Evolutionary conservation across 495 filamentous ascomycete species (phyloP).

Genomic region (Hypoxylon fragiforme): DNA sequence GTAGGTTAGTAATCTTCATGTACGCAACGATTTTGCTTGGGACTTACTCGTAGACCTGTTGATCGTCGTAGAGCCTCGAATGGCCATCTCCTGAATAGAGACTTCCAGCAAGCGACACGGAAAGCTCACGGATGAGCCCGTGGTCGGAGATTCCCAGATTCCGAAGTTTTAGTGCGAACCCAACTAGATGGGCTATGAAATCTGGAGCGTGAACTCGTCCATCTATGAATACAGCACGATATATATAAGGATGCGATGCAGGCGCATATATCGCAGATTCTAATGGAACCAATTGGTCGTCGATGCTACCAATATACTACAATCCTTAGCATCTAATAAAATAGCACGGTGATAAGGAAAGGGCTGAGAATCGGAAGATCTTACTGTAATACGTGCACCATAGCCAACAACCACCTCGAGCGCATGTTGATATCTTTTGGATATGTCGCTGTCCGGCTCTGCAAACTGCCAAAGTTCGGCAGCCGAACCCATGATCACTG

Average conservation of each 20-base stretch:
- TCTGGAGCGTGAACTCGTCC: constrained; percentile 89
- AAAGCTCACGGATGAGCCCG: constrained; percentile 89
- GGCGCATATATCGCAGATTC: constrained; percentile 84
- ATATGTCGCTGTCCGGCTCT: constrained; percentile 74
- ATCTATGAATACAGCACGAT: constrained; percentile 91
- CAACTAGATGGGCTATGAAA: constrained; percentile 89
- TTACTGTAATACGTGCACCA: constrained; percentile 72
- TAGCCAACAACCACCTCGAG: constrained; percentile 71
- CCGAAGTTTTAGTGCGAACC: constrained; percentile 88
- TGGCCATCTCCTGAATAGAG: constrained; percentile 92
- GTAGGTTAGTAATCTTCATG: constrained; percentile 28
- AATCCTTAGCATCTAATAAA: not conserved
- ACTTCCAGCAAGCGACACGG: constrained; percentile 83
- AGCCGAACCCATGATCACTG: constrained; percentile 77
- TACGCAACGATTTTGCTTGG: not conserved
- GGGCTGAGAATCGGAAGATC: not conserved
- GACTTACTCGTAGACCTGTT: constrained; percentile 79
- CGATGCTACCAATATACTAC: constrained; percentile 76
- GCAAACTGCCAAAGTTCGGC: constrained; percentile 93
- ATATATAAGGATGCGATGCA: constrained; percentile 87
- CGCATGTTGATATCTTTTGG: constrained; percentile 76
- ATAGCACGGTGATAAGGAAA: not conserved
- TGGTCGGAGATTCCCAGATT: constrained; percentile 93
- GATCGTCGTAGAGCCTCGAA: constrained; percentile 88
- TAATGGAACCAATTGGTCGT: constrained; percentile 88